Conservation (phyloP, 192 early-diverging fungal species). For the Phlyctochytrium planicorne region DNA sequence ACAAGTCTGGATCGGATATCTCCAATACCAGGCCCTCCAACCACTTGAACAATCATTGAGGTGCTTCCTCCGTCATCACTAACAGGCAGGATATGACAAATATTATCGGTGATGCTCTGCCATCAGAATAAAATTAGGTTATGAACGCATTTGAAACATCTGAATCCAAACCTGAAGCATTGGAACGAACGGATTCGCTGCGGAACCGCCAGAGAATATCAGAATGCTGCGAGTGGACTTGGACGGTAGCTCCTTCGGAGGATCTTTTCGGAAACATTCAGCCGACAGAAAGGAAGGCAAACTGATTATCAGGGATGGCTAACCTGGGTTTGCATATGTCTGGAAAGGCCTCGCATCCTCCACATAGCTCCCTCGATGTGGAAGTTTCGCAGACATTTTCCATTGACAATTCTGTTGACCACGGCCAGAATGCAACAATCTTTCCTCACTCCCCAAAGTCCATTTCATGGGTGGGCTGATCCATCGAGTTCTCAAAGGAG, state of each 20-base stretch:
- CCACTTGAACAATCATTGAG: slow-evolving; percentile 65
- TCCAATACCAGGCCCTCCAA: slow-evolving; percentile 76
- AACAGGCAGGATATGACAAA: slow-evolving; percentile 71
- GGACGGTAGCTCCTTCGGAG: slow-evolving; percentile 6
- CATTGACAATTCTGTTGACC: too few species aligned
- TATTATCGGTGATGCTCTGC: slow-evolving; percentile 55
- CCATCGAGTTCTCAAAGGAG: too few species aligned
- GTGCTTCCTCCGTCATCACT: slow-evolving; percentile 65
- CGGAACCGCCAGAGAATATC: slow-evolving; percentile 78
- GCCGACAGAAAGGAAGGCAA: too few species aligned
- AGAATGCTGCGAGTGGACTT: slow-evolving; percentile 41
- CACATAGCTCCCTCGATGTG: too few species aligned
- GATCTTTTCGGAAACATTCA: too few species aligned
- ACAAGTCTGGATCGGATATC: slow-evolving; percentile 68
- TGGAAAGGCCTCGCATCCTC: too few species aligned
- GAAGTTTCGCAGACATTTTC: too few species aligned
- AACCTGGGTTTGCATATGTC: too few species aligned
- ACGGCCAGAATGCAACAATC: too few species aligned
- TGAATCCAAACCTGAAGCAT: slow-evolving; percentile 46
- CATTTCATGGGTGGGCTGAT: too few species aligned
- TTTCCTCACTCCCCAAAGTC: too few species aligned
- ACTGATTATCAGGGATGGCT: too few species aligned
- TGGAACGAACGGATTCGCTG: slow-evolving; percentile 63
- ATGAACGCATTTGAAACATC: background rate
- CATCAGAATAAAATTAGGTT: background rate